Conservation (phyloP, 805 yeast genomes). For the Maudiozyma saulgeensis region DNA sequence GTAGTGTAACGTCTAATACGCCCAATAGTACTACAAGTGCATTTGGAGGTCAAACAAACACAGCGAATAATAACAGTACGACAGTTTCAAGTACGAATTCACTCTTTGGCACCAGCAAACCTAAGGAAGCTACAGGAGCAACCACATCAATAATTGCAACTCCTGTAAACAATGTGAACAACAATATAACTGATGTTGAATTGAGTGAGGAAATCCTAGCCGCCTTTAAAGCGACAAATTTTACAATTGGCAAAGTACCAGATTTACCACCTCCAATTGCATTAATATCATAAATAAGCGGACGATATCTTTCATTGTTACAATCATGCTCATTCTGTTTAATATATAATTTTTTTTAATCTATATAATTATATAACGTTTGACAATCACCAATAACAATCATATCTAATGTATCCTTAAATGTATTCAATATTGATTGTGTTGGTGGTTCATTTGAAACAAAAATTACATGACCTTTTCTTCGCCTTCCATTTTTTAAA, state of each 20-base stretch:
- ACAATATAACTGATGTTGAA: conserved; percentile 15
- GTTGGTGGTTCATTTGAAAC: conserved; percentile 48
- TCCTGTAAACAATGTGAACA: not conserved
- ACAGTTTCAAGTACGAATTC: conserved; percentile 3
- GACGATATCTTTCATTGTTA: not conserved
- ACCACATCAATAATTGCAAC: not conserved
- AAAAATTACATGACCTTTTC: conserved; percentile 55
- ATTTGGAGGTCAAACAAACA: not conserved
- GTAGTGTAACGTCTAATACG: not conserved
- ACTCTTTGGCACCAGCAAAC: not conserved
- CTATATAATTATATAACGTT: conserved; percentile 31
- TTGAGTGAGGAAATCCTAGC: conserved; percentile 36
- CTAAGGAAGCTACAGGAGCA: not conserved
- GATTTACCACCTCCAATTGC: conserved; percentile 62
- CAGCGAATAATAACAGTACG: not conserved
- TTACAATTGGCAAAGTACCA: conserved; percentile 57
- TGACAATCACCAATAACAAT: conserved; percentile 62
- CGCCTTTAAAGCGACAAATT: conserved; percentile 40
- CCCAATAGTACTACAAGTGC: not conserved
- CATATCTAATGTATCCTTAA: conserved; percentile 43
- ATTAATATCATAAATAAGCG: conserved; percentile 11
- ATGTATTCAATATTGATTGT: conserved; percentile 38
- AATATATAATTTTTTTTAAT: no score
- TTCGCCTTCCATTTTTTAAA: conserved; percentile 33
- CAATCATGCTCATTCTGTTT: not conserved